A percentile compares a stretch with the other conserved stretches of the same genome.
Conservation (phyloP, 2,329 filamentous ascomycete species). For the Penicillium corylophilum region DNA sequence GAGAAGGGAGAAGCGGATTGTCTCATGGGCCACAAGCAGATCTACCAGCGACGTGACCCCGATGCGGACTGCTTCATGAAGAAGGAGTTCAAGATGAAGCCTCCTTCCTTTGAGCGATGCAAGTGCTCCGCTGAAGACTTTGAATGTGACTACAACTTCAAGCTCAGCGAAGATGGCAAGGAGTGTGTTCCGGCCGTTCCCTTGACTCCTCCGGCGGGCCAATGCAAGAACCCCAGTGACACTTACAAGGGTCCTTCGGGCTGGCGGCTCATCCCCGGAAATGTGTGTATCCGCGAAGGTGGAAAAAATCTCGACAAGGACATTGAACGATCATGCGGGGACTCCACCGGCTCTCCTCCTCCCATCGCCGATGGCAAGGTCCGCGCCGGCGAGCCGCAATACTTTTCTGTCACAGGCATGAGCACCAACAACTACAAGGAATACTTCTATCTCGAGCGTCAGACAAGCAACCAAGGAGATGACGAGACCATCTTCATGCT, state of each 20-base stretch:
- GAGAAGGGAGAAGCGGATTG: slow-evolving; percentile 79
- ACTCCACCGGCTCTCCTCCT: slow-evolving; percentile 53
- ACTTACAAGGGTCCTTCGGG: slow-evolving; percentile 84
- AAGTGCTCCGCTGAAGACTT: slow-evolving; percentile 82
- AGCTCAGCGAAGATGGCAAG: slow-evolving; percentile 62
- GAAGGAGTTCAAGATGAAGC: slow-evolving; percentile 76
- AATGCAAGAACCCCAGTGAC: slow-evolving; percentile 69
- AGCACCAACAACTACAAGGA: slow-evolving; percentile 37
- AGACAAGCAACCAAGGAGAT: slow-evolving; percentile 59
- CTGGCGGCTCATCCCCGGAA: slow-evolving; percentile 86
- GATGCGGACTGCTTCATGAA: slow-evolving; percentile 86
- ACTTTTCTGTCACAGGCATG: slow-evolving; percentile 57
- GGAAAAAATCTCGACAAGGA: slow-evolving; percentile 67
- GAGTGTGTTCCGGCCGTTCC: slow-evolving; percentile 67
- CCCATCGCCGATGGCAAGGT: slow-evolving; percentile 62
- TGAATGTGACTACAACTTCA: slow-evolving; percentile 94
- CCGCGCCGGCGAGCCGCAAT: slow-evolving; percentile 53
- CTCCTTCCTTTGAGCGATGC: slow-evolving; percentile 70
- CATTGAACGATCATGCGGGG: slow-evolving; percentile 75
- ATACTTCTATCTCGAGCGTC: slow-evolving; percentile 77
- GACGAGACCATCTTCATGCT: slow-evolving; percentile 73
- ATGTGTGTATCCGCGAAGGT: slow-evolving; percentile 64
- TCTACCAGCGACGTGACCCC: slow-evolving; percentile 79
- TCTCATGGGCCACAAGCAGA: slow-evolving; percentile 94
- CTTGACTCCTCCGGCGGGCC: slow-evolving; percentile 66